Base-by-base conservation (phyloP, 306 rosid genomes). In the Boehmeria nivea region DNA sequence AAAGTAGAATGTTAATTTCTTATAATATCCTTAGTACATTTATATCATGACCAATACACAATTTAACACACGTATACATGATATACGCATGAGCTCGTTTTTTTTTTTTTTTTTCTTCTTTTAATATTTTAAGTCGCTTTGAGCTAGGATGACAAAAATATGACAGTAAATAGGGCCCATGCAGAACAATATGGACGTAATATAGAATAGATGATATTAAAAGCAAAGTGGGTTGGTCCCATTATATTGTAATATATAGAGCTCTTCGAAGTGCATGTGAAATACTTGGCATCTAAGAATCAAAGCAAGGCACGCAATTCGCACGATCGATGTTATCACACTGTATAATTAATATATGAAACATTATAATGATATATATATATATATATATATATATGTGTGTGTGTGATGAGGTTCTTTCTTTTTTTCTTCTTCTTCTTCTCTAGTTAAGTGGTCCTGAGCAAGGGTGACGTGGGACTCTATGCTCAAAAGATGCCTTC, bases 401-500 rank as follows among this genome's bases (percentile, higher is more conserved):
- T n/a, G n/a, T n/a, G n/a, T n/a, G n/a, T n/a, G 2, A 11, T 43
- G 49, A 24, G 39, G 37, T 51, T 27, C 36, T 31, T 31, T 31
- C 9, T 31, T 10, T 4, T n/a, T n/a, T n/a, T n/a, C n/a, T n/a
- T n/a, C n/a, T n/a, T n/a, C n/a, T n/a, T n/a, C n/a, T n/a, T n/a
- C n/a, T 33, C 39, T 15, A 26, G 23, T 46, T 22, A 2, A 54
- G 44, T 34, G 59, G 59, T 33, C 44, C 59, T 37, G n/a, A 10
- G 17, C 44, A 34, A 38, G 47, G 8, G n/a, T 55, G 60, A 55
- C 47, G 47, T 55, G 46, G 12, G 47, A 55, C 19, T 37, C 18
- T 19, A 37, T 3, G 47, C 58, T 14, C 15, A 10, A 33, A 55
- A 11, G 34, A 36, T 36, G 46, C 47, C 18, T 55, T 55, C 33